Evolutionary conservation across 139 green algal species (phyloP).

Genomic region (Axilococcus clingmanii): DNA sequence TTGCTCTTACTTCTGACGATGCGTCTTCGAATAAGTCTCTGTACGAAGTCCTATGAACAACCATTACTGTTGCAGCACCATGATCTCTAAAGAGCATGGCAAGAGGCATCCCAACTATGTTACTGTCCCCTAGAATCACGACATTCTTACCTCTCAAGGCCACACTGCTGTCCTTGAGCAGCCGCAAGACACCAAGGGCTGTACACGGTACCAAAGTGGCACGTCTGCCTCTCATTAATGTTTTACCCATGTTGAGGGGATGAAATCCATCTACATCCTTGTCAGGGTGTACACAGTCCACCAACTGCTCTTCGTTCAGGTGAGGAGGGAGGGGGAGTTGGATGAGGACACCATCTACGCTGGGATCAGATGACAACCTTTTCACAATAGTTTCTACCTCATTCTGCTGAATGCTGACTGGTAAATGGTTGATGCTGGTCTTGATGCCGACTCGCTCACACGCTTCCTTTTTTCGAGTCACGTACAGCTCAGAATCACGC

Average conservation of each 20-base stretch:
- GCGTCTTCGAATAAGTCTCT: slow-evolving; percentile 21
- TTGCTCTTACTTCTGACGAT: not conserved
- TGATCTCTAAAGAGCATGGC: slow-evolving; percentile 78
- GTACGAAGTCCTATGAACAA: slow-evolving; percentile 48
- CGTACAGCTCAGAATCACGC: slow-evolving; percentile 87
- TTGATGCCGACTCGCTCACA: slow-evolving; percentile 43
- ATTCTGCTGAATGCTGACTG: slow-evolving; percentile 31
- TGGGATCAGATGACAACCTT: slow-evolving; percentile 61
- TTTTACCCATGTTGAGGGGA: slow-evolving; percentile 82
- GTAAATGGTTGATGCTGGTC: slow-evolving; percentile 21
- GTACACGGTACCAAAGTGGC: slow-evolving; percentile 65
- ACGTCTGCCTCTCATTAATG: slow-evolving; percentile 17
- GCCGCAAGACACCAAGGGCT: slow-evolving; percentile 51
- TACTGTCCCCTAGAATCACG: slow-evolving; percentile 83
- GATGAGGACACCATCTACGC: slow-evolving; percentile 93
- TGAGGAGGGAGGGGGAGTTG: slow-evolving; percentile 91
- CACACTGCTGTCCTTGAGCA: slow-evolving; percentile 43
- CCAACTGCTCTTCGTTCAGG: slow-evolving; percentile 80
- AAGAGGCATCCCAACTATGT: slow-evolving; percentile 92
- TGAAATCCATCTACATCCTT: slow-evolving; percentile 98
- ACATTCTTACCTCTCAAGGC: slow-evolving; percentile 46
- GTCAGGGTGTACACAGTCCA: slow-evolving; percentile 65
- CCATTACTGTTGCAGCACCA: slow-evolving; percentile 60
- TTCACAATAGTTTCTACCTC: slow-evolving; percentile 37
- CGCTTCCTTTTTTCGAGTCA: slow-evolving; percentile 82